These are phyloP conservation scores for carrot (Daucus carota) DNA, from an alignment of 129 eudicot genomes.

Conservation along the genomic window DNA sequence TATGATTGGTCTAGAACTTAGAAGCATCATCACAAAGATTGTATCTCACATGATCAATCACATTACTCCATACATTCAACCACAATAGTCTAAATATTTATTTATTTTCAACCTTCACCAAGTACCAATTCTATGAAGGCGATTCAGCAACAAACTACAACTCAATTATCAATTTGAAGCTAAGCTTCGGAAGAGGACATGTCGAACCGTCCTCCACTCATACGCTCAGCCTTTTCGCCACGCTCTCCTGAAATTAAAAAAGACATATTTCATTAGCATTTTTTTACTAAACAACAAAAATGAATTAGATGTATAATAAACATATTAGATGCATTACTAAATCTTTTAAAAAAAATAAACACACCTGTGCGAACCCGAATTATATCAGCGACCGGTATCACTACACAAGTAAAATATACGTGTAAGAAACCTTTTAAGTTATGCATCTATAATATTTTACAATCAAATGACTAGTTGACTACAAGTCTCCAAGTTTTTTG, in stretches of 20 bases:
- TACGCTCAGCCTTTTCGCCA: conserved; percentile 56
- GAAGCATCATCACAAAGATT: neutral
- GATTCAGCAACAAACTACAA: neutral
- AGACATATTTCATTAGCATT: neutral
- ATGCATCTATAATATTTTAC: neutral
- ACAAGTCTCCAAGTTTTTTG: neutral
- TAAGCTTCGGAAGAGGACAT: conserved; percentile 31
- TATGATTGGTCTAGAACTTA: neutral
- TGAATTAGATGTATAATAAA: neutral
- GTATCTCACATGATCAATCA: neutral
- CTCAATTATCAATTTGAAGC: neutral
- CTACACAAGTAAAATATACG: conserved; percentile 30
- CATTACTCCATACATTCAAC: conserved; percentile 2
- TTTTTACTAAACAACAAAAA: neutral
- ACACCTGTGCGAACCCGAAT: conserved; percentile 65
- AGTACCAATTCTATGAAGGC: neutral
- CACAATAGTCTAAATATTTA: neutral
- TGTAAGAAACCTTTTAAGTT: neutral
- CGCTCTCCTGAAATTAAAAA: conserved; percentile 39
- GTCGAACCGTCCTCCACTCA: conserved; percentile 51
- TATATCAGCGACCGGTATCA: conserved; percentile 51
- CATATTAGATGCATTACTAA: neutral
- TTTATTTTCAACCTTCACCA: neutral
- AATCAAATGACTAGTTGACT: neutral
- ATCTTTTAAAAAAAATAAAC: neutral